These are phyloP conservation scores for Saprolegnia diclina DNA, from an alignment of 352 stramenopile genomes.

Conservation along the genomic window DNA sequence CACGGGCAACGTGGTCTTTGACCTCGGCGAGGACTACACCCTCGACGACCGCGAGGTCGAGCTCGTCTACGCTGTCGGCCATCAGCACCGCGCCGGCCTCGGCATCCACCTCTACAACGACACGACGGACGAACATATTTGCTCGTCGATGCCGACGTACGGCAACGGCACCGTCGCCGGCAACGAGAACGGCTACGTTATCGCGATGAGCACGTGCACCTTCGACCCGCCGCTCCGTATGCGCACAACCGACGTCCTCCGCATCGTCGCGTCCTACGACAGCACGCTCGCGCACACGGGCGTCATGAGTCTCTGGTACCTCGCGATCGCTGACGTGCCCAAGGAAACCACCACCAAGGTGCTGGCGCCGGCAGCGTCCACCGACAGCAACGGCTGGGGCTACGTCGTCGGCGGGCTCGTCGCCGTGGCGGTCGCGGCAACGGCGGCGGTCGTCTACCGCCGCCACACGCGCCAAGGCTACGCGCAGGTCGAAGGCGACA, in stretches of 20 bases:
- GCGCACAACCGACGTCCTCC: slow-evolving; percentile 59
- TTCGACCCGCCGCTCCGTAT: slow-evolving; percentile 68
- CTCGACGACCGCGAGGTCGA: slow-evolving; percentile 50
- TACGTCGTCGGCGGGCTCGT: not conserved
- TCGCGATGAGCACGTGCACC: slow-evolving; percentile 67
- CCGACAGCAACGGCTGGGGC: not conserved
- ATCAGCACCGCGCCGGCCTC: slow-evolving; percentile 66
- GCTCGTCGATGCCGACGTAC: slow-evolving; percentile 58
- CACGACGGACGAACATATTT: slow-evolving; percentile 55
- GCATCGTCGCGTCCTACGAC: slow-evolving; percentile 75
- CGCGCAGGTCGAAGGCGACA: not conserved
- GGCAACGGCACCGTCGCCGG: slow-evolving; percentile 47
- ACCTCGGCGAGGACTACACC: slow-evolving; percentile 1
- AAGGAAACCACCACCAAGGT: slow-evolving; percentile 20
- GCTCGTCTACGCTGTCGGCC: slow-evolving; percentile 68
- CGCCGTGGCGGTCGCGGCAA: not conserved
- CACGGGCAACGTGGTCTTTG: slow-evolving; percentile 25
- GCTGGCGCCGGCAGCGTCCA: slow-evolving; percentile 5
- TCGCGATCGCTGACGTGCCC: slow-evolving; percentile 48
- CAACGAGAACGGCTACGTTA: slow-evolving; percentile 67
- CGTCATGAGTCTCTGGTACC: slow-evolving; percentile 75
- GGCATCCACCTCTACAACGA: slow-evolving; percentile 74
- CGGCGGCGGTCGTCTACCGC: not conserved
- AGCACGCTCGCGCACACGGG: slow-evolving; percentile 69
- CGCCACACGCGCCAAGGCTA: slow-evolving; percentile 2